Evolutionary conservation across 192 early-diverging fungal genomes (phyloP).

Genomic region (Chytriomyces hyalinus): DNA sequence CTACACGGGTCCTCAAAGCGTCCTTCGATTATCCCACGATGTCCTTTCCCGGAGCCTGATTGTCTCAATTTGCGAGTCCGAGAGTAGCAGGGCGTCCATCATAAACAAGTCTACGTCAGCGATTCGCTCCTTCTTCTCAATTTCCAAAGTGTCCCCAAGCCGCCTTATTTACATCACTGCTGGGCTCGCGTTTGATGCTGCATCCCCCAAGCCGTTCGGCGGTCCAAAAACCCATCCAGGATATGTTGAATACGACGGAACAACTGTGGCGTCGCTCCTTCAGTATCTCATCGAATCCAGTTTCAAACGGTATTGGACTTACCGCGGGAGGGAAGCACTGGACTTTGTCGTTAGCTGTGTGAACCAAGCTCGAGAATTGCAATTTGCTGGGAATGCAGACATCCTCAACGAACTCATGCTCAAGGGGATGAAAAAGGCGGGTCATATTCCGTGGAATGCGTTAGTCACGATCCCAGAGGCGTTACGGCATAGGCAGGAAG

Average conservation of each 20-base stretch:
- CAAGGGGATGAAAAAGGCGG: constrained; percentile 10
- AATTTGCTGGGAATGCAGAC: not conserved
- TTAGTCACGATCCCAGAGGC: not conserved
- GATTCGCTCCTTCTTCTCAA: no score
- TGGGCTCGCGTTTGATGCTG: not conserved
- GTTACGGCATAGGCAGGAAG: not conserved
- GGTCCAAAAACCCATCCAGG: not conserved
- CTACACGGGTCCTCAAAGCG: no score
- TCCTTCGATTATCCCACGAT: no score
- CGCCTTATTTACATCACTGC: constrained; percentile 3
- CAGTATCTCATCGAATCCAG: not conserved
- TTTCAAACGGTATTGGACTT: constrained; percentile 9
- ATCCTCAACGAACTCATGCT: constrained; percentile 1
- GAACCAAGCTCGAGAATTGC: not conserved
- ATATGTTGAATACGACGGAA: not conserved
- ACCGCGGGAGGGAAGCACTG: not conserved
- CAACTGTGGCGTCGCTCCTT: not conserved
- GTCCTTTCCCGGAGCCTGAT: no score
- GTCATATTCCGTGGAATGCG: constrained; percentile 4
- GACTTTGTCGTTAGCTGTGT: not conserved
- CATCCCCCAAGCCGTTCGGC: constrained; percentile 15
- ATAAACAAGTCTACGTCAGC: no score
- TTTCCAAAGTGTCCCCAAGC: not conserved
- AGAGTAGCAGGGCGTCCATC: no score
- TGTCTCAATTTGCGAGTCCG: no score